Evolutionary conservation across 169 alveolate genomes (phyloP).

Genomic region (Toxoplasma gondii): DNA sequence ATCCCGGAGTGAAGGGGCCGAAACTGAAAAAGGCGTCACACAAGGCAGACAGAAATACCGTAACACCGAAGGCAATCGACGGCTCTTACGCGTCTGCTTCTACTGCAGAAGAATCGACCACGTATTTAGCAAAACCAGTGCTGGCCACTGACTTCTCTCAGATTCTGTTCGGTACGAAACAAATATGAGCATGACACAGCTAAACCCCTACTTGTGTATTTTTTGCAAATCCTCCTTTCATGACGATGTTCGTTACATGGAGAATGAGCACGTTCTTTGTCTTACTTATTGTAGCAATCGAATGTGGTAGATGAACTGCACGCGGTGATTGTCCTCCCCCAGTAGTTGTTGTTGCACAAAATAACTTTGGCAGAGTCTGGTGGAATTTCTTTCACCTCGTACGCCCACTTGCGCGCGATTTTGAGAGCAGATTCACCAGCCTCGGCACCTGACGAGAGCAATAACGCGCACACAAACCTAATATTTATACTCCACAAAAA

Average conservation of each 20-base stretch:
- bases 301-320: constrained; percentile 89
- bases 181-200: no score
- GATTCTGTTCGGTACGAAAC: no score
- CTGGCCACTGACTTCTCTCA: no score
- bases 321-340: constrained; percentile 94
- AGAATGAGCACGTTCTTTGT: neutral
- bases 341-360: constrained; percentile 84
- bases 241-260: no score
- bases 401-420: constrained; percentile 95
- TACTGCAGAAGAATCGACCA: no score
- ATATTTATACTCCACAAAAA: neutral
- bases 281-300: constrained; percentile 81
- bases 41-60: neutral
- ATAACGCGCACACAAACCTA: neutral
- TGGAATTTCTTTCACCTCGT: constrained; percentile 89
- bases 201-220: no score
- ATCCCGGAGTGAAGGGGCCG: constrained; percentile 80
- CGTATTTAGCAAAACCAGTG: no score
- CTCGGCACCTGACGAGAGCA: constrained; percentile 65
- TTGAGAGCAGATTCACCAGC: constrained; percentile 94
- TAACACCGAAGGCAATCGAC: no score
- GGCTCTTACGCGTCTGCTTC: no score
- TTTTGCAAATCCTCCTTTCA: no score
- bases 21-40: constrained; percentile 29
- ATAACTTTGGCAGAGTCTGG: constrained; percentile 86